Conservation (phyloP, 208 protist species). For the Strigomonas oncopelti region DNA sequence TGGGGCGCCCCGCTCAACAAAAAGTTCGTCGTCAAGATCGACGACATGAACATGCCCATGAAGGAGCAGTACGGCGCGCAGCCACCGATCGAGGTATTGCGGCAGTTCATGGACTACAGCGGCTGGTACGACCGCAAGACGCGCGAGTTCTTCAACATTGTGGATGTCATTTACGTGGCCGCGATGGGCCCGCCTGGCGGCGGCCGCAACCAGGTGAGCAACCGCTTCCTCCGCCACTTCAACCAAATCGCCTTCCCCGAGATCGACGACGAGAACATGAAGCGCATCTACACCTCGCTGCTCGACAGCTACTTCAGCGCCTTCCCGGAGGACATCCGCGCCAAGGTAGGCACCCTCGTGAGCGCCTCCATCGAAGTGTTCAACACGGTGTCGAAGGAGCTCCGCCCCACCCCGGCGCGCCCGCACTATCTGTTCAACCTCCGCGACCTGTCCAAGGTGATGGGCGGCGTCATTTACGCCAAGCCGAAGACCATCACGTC, state of each 20-base stretch:
- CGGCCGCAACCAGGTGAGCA: conserved; percentile 93
- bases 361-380: conserved; percentile 95
- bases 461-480: conserved; percentile 93
- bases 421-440: conserved; percentile 99
- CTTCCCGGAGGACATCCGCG: conserved; percentile 85
- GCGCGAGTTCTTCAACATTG: conserved; percentile 93
- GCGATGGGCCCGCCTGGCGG: conserved; percentile 98
- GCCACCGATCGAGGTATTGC: conserved; percentile 97
- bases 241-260: conserved; percentile 97
- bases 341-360: conserved; percentile 73
- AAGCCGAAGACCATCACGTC: conserved; percentile 58
- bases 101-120: conserved; percentile 98
- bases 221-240: conserved; percentile 97
- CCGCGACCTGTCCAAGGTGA: conserved; percentile 96
- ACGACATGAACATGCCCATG: conserved; percentile 99
- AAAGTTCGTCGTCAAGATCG: conserved; percentile 96
- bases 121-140: conserved; percentile 96
- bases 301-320: conserved; percentile 89
- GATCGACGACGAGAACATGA: conserved; percentile 93
- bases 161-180: conserved; percentile 91
- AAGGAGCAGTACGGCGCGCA: conserved; percentile 98
- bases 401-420: conserved; percentile 96
- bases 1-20: conserved; percentile 97
- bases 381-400: conserved; percentile 86
- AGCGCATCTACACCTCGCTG: conserved; percentile 95